phyloP scores from a whole-genome alignment of 106 monocot species.

The Dendrobium chrysotoxum region DNA sequence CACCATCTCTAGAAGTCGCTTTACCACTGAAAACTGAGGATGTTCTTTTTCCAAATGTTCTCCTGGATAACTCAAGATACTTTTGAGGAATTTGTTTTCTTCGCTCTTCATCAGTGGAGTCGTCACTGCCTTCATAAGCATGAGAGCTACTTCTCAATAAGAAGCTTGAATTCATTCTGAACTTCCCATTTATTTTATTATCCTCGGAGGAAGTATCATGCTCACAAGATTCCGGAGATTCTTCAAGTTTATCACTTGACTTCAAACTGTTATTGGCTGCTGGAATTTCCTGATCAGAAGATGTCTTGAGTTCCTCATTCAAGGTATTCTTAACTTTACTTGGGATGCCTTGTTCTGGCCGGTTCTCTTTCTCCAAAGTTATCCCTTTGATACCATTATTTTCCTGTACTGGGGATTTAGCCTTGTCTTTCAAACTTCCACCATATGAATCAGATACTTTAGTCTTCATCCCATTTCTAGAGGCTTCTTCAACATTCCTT shows the following conservation, averaged over 20 bases:
- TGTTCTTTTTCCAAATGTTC: conserved; percentile 13
- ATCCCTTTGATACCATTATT: not conserved
- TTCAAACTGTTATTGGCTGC: conserved; percentile 4
- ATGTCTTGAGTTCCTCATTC: not conserved
- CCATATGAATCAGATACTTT: not conserved
- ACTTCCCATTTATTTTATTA: not conserved
- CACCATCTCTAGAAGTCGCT: not conserved
- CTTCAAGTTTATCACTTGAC: conserved; percentile 12
- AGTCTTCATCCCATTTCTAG: not conserved
- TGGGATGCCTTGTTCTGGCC: not conserved
- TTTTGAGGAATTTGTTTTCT: not conserved
- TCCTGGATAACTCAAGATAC: conserved; percentile 10
- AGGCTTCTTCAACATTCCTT: not conserved
- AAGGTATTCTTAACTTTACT: not conserved
- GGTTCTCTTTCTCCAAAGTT: not conserved
- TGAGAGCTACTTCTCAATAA: conserved; percentile 1
- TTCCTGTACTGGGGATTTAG: not conserved
- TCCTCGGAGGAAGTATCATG: not conserved
- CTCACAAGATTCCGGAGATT: conserved; percentile 4
- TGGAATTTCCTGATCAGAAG: not conserved
- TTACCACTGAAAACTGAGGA: not conserved
- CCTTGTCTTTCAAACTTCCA: not conserved
- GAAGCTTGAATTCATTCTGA: not conserved
- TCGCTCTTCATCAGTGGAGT: conserved; percentile 9
- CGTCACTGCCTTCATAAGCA: conserved; percentile 18